These are phyloP conservation scores for Penicillium occitanis DNA, from an alignment of 2,329 filamentous ascomycete species.

Conservation along the genomic window DNA sequence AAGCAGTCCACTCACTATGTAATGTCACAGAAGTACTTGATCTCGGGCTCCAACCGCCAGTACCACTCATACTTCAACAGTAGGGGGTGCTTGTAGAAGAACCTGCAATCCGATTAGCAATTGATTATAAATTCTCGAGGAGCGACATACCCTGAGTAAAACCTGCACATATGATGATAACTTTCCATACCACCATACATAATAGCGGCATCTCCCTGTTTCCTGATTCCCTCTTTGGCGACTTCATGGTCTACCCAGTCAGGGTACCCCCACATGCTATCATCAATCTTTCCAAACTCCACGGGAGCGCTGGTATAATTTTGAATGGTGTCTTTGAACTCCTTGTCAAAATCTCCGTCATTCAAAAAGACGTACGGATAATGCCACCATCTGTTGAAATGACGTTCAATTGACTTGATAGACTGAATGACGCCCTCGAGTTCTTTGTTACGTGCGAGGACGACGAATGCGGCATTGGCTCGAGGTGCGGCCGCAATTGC, in stretches of 20 bases:
- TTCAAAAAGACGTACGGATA: slow-evolving; percentile 99
- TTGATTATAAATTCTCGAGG: neutral
- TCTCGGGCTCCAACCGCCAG: slow-evolving; percentile 97
- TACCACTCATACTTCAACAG: slow-evolving; percentile 99
- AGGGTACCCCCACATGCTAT: slow-evolving; percentile 92
- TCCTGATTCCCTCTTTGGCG: slow-evolving; percentile 90
- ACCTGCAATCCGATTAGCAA: slow-evolving; percentile 49
- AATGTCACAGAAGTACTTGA: slow-evolving; percentile 99
- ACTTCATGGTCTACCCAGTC: slow-evolving; percentile 95
- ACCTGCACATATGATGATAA: slow-evolving; percentile 98
- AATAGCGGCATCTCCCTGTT: slow-evolving; percentile 94
- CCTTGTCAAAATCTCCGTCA: slow-evolving; percentile 93
- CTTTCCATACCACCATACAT: slow-evolving; percentile 99
- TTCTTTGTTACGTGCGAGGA: slow-evolving; percentile 94
- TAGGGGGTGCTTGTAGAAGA: slow-evolving; percentile 96
- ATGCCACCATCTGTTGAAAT: slow-evolving; percentile 98
- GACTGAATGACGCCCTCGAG: slow-evolving; percentile 94
- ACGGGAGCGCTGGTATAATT: slow-evolving; percentile 87
- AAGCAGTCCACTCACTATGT: slow-evolving; percentile 71
- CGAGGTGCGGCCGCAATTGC: slow-evolving; percentile 71
- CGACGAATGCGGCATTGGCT: slow-evolving; percentile 93
- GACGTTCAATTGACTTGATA: slow-evolving; percentile 94
- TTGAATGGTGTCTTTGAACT: slow-evolving; percentile 80
- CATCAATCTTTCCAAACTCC: slow-evolving; percentile 91
- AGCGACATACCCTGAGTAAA: slow-evolving; percentile 80